Evolutionary conservation across 2,329 filamentous ascomycete genomes (phyloP).

Genomic region (Chrysoporthe austroafricana): DNA sequence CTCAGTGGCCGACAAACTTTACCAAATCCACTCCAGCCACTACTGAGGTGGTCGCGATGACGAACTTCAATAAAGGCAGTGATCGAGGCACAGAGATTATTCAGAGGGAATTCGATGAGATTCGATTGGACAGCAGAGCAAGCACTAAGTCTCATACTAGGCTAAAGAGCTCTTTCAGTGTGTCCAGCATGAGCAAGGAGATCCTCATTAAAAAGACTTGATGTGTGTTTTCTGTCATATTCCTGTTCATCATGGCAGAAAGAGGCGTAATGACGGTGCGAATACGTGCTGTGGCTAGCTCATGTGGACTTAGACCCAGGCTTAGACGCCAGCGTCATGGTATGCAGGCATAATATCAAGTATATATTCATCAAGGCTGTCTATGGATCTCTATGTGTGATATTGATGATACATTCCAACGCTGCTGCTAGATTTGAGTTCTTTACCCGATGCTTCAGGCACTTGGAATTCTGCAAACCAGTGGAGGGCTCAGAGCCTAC

Average conservation of each 20-base stretch:
- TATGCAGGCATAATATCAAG: not conserved
- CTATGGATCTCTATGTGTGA: not conserved
- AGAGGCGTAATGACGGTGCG: not conserved
- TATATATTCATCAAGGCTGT: not conserved
- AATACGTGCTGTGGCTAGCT: not conserved
- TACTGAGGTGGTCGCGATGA: not conserved
- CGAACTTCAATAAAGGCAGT: not conserved
- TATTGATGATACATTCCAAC: not conserved
- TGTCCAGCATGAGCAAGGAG: not conserved
- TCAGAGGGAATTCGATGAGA: not conserved
- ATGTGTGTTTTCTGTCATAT: not conserved
- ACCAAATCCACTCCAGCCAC: not conserved
- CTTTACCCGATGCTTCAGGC: not conserved
- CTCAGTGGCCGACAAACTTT: not conserved
- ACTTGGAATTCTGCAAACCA: not conserved
- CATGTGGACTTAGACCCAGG: not conserved
- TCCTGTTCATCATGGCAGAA: not conserved
- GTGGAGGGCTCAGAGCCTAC: too few relatives aligned
- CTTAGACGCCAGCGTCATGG: not conserved
- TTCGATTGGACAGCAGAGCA: not conserved
- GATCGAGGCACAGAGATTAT: not conserved
- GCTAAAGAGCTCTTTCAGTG: not conserved
- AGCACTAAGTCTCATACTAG: not conserved
- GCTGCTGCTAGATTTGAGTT: not conserved
- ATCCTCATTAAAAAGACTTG: not conserved